Percentiles rank a stretch among this genome's conserved stretches.
phyloP scores from a whole-genome alignment of 2,329 filamentous ascomycete species.

The Trichophyton equinum region DNA sequence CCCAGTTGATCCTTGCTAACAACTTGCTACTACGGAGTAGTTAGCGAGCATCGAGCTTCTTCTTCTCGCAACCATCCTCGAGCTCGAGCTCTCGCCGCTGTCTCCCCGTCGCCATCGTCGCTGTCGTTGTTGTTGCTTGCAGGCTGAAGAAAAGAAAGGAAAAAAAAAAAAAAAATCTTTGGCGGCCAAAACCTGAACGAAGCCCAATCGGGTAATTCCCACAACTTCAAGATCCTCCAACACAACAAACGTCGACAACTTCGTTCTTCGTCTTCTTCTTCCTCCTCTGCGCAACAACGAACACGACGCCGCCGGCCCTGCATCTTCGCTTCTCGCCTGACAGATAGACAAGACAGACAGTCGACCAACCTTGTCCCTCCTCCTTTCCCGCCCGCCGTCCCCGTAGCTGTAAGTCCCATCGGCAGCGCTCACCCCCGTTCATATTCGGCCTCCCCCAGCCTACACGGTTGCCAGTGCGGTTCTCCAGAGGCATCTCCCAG shows the following conservation, averaged over 20 bases:
- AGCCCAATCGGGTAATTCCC: slow-evolving; percentile 1
- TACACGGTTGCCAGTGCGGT: neutral
- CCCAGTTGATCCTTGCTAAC: too few species aligned
- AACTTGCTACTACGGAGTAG: too few species aligned
- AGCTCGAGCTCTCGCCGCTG: too few species aligned
- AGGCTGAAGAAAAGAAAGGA: too few species aligned
- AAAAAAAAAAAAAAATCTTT: neutral
- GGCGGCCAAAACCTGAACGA: neutral
- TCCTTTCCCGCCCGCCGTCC: too few species aligned
- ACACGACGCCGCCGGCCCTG: neutral
- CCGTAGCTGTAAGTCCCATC: too few species aligned
- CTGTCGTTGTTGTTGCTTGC: neutral
- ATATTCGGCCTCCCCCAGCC: too few species aligned
- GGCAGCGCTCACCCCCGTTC: neutral
- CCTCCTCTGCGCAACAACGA: neutral
- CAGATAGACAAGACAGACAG: neutral
- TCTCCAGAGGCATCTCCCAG: neutral
- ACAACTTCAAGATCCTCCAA: slow-evolving; percentile 1
- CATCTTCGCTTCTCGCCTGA: neutral
- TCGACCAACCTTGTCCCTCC: neutral
- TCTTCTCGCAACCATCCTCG: too few species aligned
- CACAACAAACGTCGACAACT: neutral
- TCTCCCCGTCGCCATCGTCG: too few species aligned
- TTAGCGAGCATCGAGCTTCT: too few species aligned
- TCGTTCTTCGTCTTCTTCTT: neutral